Conservation (phyloP, 768 basidiomycete species). For the Termitomyces sp. region DNA sequence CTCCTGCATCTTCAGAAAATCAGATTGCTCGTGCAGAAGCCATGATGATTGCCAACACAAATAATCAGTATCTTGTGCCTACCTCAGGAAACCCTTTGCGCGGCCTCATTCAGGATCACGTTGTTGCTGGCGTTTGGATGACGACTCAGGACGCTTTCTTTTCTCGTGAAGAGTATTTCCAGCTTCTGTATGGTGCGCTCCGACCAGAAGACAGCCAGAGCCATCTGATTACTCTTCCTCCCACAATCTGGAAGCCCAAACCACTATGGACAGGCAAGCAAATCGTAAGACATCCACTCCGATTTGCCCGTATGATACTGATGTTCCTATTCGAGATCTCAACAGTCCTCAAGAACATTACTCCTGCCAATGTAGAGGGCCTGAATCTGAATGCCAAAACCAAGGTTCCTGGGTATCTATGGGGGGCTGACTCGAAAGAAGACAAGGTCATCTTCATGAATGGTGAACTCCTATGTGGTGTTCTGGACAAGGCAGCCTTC, state of each 20-base stretch:
- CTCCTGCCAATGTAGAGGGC: slow-evolving; percentile 71
- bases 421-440: slow-evolving; percentile 79
- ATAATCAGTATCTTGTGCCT: slow-evolving; percentile 98
- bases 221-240: slow-evolving; percentile 77
- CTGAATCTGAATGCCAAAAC: slow-evolving; percentile 82
- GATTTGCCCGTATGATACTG: neutral
- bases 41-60: slow-evolving; percentile 91
- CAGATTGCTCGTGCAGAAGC: slow-evolving; percentile 94
- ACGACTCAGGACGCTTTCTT: slow-evolving; percentile 94
- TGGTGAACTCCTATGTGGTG: slow-evolving; percentile 89
- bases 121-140: slow-evolving; percentile 99
- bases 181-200: slow-evolving; percentile 91
- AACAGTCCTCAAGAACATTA: slow-evolving; percentile 89
- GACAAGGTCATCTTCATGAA: slow-evolving; percentile 87
- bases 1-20: slow-evolving; percentile 54
- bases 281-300: slow-evolving; percentile 52
- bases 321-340: slow-evolving; percentile 61
- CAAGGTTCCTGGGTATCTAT: slow-evolving; percentile 83
- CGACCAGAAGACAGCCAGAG: slow-evolving; percentile 80
- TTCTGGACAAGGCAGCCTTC: slow-evolving; percentile 96
- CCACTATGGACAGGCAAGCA: slow-evolving; percentile 98
- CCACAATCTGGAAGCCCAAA: slow-evolving; percentile 86
- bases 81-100: slow-evolving; percentile 97
- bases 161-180: slow-evolving; percentile 92
- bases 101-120: slow-evolving; percentile 97